A percentile compares a stretch with the other conserved stretches of the same genome.
phyloP scores from a whole-genome alignment of 306 rosid genomes.

The Abrus precatorius region DNA sequence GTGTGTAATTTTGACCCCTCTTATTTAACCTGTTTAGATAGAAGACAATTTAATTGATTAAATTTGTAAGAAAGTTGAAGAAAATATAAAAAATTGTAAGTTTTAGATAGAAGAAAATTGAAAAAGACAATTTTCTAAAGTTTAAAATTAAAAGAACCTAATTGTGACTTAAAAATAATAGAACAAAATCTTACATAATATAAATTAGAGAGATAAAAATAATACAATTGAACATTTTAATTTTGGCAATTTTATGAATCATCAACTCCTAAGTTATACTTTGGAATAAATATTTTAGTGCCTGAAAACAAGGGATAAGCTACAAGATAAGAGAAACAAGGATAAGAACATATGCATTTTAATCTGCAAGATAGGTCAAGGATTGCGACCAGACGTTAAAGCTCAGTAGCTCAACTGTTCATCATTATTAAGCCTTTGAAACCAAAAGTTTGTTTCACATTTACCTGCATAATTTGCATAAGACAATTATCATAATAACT shows the following conservation, averaged over 20 bases:
- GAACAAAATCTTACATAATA: no score
- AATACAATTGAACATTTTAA: no score
- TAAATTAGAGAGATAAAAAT: no score
- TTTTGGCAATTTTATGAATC: not conserved
- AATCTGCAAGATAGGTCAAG: slow-evolving; percentile 30
- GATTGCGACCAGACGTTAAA: slow-evolving; percentile 37
- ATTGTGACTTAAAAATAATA: no score
- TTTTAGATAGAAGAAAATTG: no score
- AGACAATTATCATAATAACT: not conserved
- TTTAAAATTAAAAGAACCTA: no score
- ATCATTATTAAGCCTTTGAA: slow-evolving; percentile 33
- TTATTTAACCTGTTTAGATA: no score
- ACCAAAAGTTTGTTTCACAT: slow-evolving; percentile 22
- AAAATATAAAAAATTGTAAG: no score
- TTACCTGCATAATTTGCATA: slow-evolving; percentile 27
- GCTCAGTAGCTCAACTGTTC: slow-evolving; percentile 27
- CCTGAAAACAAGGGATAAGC: slow-evolving; percentile 18
- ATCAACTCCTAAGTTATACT: slow-evolving; percentile 26
- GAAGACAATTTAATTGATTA: no score
- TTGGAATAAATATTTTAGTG: slow-evolving; percentile 13
- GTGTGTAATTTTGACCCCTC: no score
- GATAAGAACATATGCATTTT: slow-evolving; percentile 40
- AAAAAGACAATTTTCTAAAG: no score
- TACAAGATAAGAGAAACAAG: slow-evolving; percentile 35
- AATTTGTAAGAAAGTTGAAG: no score